A percentile compares a stretch with the other conserved stretches of the same genome.
These are phyloP conservation scores for Hypericum androsaemum DNA, from an alignment of 345 rosid species.

Conservation along the genomic window DNA sequence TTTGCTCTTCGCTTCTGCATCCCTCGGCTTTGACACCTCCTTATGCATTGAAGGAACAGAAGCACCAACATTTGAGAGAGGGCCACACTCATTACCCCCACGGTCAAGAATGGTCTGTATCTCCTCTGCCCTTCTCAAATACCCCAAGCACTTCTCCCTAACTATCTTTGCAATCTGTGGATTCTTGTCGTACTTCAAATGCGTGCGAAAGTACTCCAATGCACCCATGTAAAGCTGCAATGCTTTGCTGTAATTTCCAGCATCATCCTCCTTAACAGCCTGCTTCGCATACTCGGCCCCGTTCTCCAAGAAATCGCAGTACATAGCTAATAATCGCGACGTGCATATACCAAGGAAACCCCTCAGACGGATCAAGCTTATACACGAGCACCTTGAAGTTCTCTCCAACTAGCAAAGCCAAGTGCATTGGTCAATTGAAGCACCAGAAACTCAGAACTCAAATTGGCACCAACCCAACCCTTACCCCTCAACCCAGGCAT, in stretches of 20 bases:
- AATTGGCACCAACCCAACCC: no score
- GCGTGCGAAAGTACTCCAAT: constrained; percentile 87
- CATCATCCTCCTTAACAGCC: constrained; percentile 83
- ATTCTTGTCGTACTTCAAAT: constrained; percentile 92
- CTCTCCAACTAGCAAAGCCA: no score
- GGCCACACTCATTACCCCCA: constrained; percentile 72
- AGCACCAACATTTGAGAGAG: constrained; percentile 59
- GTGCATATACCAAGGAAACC: no score
- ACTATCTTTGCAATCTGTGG: constrained; percentile 75
- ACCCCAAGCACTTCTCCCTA: constrained; percentile 70
- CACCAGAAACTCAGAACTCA: no score
- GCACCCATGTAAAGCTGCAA: constrained; percentile 88
- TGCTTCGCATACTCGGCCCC: constrained; percentile 91
- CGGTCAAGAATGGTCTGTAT: constrained; percentile 78
- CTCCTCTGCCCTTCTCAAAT: constrained; percentile 91
- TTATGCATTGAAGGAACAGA: constrained; percentile 63
- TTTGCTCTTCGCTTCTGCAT: constrained; percentile 55
- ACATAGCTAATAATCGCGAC: no score
- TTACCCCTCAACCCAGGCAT: no score
- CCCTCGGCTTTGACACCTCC: constrained; percentile 70
- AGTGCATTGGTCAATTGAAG: no score
- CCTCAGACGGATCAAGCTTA: no score
- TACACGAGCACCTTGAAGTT: no score
- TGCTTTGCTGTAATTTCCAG: constrained; percentile 79
- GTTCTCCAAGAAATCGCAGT: constrained; percentile 91